Base-by-base conservation (phyloP, 2,329 filamentous ascomycete genomes). In the Stagonosporopsis cucurbitacearum region DNA sequence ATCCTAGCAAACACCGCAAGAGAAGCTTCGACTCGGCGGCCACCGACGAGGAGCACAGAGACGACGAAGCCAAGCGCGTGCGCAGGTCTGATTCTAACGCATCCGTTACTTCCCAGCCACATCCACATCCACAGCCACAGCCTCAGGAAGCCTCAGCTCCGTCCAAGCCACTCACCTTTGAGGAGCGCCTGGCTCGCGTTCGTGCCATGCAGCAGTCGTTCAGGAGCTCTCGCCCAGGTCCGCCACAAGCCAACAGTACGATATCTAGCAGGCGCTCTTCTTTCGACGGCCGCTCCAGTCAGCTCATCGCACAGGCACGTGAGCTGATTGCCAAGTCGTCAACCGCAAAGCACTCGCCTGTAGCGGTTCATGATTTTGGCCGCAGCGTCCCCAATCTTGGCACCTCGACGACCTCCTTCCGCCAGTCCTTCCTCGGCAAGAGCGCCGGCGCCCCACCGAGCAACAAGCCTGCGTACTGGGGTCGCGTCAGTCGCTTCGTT, bases 1-100 rank as follows among this genome's bases (percentile, higher is more conserved):
- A 80, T 53, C 69, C 69, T 11, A 69, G 58, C 56, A 69, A 64
- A 42, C 56, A 65, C 40, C 68, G 67, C 25, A 75, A 73, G 58
- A 72, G 68, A 9, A 70, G 63, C 54, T 67, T 70, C 33, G 68
- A 64, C 22, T 67, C 68, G 12, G 61, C 68, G 12, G 61, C 64
- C 1, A 66, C 63, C 1, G 66, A 66, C 13, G 66, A 70, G 13
- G 66, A 67, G 8, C 60, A 67, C 20, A 50, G 52, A 19, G 58
- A 39, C 2, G 54, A 57, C 3, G 66, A 71, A 17, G 35, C 50
- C 15, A 72, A 72, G 60, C 69, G 69, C n/a, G 37, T 53, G 23
- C 59, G 65, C 13, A 57, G 54, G 32, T 59, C 60, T 20, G 53
- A 37, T 2, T 57, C 62, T 20, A 35, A 56, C 46, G 43, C 52